These are phyloP conservation scores for Cronartium quercuum DNA, from an alignment of 1,284 basidiomycete species.

Conservation along the genomic window DNA sequence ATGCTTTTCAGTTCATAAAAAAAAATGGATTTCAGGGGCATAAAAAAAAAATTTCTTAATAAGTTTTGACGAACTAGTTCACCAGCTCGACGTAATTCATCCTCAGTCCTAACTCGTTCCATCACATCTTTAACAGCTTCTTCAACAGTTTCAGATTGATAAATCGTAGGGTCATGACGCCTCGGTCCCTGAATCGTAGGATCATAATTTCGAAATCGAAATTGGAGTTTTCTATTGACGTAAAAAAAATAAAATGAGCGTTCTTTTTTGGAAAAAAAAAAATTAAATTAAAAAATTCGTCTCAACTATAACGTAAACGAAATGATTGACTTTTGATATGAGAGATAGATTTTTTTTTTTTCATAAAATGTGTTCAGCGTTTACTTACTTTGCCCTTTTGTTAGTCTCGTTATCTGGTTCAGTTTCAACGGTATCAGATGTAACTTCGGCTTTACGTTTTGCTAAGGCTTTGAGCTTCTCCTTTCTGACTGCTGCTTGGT, in stretches of 20 bases:
- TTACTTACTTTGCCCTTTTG: slow-evolving; percentile 1
- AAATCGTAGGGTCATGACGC: neutral
- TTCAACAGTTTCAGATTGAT: slow-evolving; percentile 26
- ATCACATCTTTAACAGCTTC: slow-evolving; percentile 33
- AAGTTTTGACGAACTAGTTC: slow-evolving; percentile 18
- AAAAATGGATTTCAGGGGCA: neutral
- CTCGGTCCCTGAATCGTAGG: slow-evolving; percentile 21
- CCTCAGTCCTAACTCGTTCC: slow-evolving; percentile 12
- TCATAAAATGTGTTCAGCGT: neutral
- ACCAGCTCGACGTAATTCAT: slow-evolving; percentile 16
- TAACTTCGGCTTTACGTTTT: neutral
- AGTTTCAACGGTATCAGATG: neutral
- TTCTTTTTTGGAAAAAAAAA: no score
- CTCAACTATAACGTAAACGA: neutral
- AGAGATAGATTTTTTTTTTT: neutral
- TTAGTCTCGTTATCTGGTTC: neutral
- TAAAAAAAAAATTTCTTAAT: neutral
- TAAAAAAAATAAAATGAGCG: neutral
- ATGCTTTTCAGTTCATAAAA: neutral
- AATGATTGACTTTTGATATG: neutral
- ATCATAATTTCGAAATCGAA: slow-evolving; percentile 36
- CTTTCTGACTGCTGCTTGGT: slow-evolving; percentile 28
- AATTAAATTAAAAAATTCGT: neutral
- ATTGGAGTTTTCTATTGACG: slow-evolving; percentile 17
- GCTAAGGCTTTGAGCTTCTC: slow-evolving; percentile 14